phyloP scores from a whole-genome alignment of 1,284 basidiomycete species.

The Gymnopus androsaceus region DNA sequence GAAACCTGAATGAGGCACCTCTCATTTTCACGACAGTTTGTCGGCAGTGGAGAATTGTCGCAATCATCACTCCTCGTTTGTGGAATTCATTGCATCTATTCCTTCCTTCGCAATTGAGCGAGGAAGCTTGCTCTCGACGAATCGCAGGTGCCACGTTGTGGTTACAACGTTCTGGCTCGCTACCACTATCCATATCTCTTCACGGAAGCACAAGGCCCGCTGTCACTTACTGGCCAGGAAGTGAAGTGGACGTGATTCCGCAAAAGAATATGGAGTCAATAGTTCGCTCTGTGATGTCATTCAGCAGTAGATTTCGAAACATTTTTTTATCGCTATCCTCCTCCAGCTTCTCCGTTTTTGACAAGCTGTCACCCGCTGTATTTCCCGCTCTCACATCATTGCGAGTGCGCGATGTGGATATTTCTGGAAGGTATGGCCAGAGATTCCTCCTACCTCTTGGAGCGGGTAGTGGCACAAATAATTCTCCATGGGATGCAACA shows the following conservation, averaged over 20 bases:
- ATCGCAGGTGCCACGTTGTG: neutral
- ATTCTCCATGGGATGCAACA: neutral
- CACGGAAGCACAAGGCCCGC: neutral
- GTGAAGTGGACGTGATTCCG: neutral
- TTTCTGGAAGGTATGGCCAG: neutral
- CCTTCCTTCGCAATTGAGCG: neutral
- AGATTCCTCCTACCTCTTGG: neutral
- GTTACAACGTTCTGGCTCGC: conserved; percentile 2
- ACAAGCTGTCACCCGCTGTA: neutral
- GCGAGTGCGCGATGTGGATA: neutral
- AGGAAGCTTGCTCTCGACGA: neutral
- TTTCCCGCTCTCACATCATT: neutral
- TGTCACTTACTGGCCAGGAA: neutral
- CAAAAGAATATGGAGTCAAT: neutral
- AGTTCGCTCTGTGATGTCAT: neutral
- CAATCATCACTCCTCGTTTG: conserved; percentile 10
- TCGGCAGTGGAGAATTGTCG: conserved; percentile 14
- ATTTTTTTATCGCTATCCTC: neutral
- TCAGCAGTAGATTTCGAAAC: neutral
- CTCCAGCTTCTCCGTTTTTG: neutral
- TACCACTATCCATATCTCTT: conserved; percentile 2
- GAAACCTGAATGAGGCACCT: conserved; percentile 13
- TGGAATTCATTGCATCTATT: conserved; percentile 17
- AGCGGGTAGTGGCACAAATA: neutral
- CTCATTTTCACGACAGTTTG: conserved; percentile 15